A percentile compares a stretch with the other conserved stretches of the same genome.
These are phyloP conservation scores for Curvularia spicifera DNA, from an alignment of 2,329 filamentous ascomycete species.

Conservation along the genomic window DNA sequence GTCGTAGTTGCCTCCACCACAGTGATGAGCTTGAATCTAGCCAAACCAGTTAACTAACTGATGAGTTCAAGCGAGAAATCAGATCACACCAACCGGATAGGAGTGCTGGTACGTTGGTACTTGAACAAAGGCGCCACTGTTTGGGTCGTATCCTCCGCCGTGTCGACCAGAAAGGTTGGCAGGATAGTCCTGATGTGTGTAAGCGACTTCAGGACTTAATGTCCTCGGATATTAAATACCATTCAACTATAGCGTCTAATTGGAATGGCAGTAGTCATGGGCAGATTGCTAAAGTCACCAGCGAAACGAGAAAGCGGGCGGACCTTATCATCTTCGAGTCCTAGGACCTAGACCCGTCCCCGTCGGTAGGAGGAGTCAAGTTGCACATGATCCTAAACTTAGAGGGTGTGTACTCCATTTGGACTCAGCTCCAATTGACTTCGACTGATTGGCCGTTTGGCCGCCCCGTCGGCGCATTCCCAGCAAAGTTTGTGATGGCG, in stretches of 20 bases:
- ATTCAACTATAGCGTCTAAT: slow-evolving; percentile 16
- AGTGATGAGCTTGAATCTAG: slow-evolving; percentile 12
- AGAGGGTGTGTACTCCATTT: not conserved
- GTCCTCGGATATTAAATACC: slow-evolving; percentile 12
- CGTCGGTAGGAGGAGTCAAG: not conserved
- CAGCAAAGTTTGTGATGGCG: slow-evolving; percentile 1
- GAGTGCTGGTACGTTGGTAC: slow-evolving; percentile 8
- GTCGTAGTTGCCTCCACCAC: slow-evolving; percentile 26
- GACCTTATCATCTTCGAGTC: slow-evolving; percentile 4
- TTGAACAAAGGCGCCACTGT: slow-evolving; percentile 18
- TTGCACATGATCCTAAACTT: slow-evolving; percentile 2
- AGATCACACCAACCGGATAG: slow-evolving; percentile 11
- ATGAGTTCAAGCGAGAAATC: not conserved
- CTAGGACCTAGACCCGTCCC: not conserved
- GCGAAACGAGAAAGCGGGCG: not conserved
- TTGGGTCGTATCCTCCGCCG: slow-evolving; percentile 33
- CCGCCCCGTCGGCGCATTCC: not conserved
- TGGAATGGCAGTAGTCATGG: not conserved
- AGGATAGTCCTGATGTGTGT: slow-evolving; percentile 28
- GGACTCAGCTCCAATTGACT: not conserved
- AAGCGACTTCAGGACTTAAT: not conserved
- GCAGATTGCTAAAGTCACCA: not conserved
- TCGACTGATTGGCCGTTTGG: slow-evolving; percentile 2
- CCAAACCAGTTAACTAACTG: not conserved
- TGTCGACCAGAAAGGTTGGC: slow-evolving; percentile 20